Base-by-base conservation (phyloP, 2,329 filamentous ascomycete species). In the Bipolaris gigantea region DNA sequence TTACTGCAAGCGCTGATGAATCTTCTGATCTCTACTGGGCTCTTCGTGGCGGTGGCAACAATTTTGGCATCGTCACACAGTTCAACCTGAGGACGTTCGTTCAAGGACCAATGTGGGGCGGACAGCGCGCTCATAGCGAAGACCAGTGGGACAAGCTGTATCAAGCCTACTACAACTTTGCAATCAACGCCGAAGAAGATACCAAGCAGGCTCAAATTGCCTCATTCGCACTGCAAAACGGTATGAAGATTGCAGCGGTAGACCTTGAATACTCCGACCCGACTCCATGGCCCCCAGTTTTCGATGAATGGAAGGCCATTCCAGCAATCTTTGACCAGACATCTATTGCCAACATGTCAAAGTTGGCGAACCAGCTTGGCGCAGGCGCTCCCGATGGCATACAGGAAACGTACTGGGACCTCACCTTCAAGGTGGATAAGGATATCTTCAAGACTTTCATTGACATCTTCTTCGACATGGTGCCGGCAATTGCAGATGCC, bases 21-120 rank as follows among this genome's bases (percentile, higher is more conserved):
- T 74, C 75, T 42, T 48, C 57, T 1, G 76, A 79, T 43, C 73
- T 77, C 15, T 77, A 72, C 61, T 67, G 62, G 57, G 71, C 70
- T 3, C 62, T 76, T 7, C 67, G 73, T n/a, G 73, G 74, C 7
- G 71, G 69, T 16, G 66, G 64, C 5, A 66, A 65, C 48, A 72
- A 72, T 43, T 71, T 71, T 45, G 78, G 70, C 16, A 65, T 73
- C 23, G 62, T 73, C 11, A 72, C 67, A 15, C 60, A 56, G 19
- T 70, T 71, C 57, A 59, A 65, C 33, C 39, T 64, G 23, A 48
- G 57, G 10, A 63, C 64, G 3, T 63, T 60, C 34, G 52, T 64
- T 6, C 65, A 72, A 48, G 64, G 64, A 9, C 52, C 51, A 5
- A 66, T 72, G 56, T 73, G 68, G 68, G 67, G 67, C 11, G 69